Evolutionary conservation across 2,329 filamentous ascomycete genomes (phyloP), one percentile per base, ranked within the genome.

Genomic region (Pezicula rhizophila): DNA sequence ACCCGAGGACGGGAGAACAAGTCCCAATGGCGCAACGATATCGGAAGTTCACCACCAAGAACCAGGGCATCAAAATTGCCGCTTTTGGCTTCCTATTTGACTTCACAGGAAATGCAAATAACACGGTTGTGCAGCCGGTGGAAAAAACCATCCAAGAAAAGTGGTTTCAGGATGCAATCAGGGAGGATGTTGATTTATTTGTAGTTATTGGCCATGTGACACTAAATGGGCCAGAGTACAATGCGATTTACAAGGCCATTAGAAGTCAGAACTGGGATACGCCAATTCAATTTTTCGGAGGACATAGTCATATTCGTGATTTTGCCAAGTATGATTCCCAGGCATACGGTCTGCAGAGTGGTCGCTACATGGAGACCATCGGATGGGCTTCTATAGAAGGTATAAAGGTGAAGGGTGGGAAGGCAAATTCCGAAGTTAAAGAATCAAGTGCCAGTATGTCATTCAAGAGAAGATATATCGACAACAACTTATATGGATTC

Each of bases 21-120:
- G 78, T 85, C 45, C 87, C 91, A 1, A 79, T 96, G 59, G 89
- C 90, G 6, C 84, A 82, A 58, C 79, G 91, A 10, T 97, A 84
- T 68, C 84, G 86, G 65, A 93, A 89, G 63, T 96, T 99, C 68
- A 90, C 80, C 49, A 99, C 93, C 5, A 90, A 91, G 73, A 89
- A 95, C 57, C 88, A 89, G 57, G 87, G 85, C 4, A 82, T 96
- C 51, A 79, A 85, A 14, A 81, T 99, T 50, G 73, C 95, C 43
- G 88, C 92, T 0, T 91, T 99, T 66, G 93, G 93, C 2, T 97
- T 99, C 67, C 71, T 99, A 3, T 99, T 96, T 67, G 84, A 99
- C 69, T 99, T 99, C 60, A 88, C 80, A 1, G 83, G 84, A 15
- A 96, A 96, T 65, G 85, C 86, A 48, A 93, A 96, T 65, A 97